phyloP scores from a whole-genome alignment of 2,329 filamentous ascomycete genomes.

The Phialophora macrospora region DNA sequence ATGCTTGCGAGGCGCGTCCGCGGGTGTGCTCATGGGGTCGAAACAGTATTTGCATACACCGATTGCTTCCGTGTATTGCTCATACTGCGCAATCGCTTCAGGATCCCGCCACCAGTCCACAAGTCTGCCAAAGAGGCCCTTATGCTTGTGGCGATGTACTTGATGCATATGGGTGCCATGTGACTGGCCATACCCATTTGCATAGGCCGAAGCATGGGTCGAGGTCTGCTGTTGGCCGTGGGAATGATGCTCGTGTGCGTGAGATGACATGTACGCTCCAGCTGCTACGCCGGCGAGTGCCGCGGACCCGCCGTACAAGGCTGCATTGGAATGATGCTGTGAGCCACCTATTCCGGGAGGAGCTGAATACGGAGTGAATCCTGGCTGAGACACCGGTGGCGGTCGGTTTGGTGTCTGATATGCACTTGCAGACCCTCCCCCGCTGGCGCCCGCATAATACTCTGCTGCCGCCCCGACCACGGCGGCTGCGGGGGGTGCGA shows the following conservation, averaged over 20 bases:
- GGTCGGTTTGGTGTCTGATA: conserved; percentile 31
- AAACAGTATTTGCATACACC: conserved; percentile 70
- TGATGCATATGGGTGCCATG: conserved; percentile 29
- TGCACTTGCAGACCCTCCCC: conserved; percentile 3
- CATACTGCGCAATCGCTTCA: conserved; percentile 68
- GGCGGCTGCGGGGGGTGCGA: conserved; percentile 9
- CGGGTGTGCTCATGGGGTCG: conserved; percentile 61
- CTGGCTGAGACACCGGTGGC: conserved; percentile 31
- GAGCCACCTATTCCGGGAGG: conserved; percentile 18
- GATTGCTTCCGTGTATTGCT: conserved; percentile 70
- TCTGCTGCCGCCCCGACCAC: conserved; percentile 27
- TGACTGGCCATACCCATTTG: background rate
- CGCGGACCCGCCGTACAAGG: conserved; percentile 44
- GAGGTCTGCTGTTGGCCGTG: conserved; percentile 45
- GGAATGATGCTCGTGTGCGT: conserved; percentile 43
- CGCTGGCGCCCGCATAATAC: conserved; percentile 29
- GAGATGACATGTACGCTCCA: conserved; percentile 48
- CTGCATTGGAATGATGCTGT: conserved; percentile 40
- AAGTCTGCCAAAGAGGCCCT: conserved; percentile 61
- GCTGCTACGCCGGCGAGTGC: conserved; percentile 49
- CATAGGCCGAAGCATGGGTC: background rate
- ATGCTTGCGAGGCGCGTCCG: conserved; percentile 65
- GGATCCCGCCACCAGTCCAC: conserved; percentile 67
- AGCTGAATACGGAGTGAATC: conserved; percentile 39
- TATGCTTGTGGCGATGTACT: conserved; percentile 54